Percentiles rank a stretch among this genome's conserved stretches.
Evolutionary conservation across 1,284 basidiomycete species (phyloP).

Genomic region (Cryptococcus sp.): DNA sequence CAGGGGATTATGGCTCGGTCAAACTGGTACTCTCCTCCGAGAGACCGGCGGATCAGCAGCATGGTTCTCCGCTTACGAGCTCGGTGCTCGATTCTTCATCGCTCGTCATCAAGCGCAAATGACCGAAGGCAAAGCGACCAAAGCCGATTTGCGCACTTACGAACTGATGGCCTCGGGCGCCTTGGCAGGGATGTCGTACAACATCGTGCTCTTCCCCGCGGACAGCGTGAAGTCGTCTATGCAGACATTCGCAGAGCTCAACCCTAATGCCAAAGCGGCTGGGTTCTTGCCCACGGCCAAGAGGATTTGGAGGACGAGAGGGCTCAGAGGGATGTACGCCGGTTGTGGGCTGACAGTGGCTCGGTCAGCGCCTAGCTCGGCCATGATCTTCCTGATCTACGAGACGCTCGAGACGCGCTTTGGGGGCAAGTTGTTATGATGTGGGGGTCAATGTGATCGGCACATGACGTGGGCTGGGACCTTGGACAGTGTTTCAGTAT

Average conservation of each 20-base stretch:
- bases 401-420: conserved; percentile 63
- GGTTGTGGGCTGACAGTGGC: conserved; percentile 93
- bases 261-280: conserved; percentile 57
- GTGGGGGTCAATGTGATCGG: no score
- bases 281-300: conserved; percentile 72
- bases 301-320: conserved; percentile 75
- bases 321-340: conserved; percentile 84
- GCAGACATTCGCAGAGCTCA: conserved; percentile 89
- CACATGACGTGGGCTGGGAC: no score
- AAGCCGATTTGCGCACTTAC: conserved; percentile 66
- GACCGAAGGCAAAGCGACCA: conserved; percentile 41
- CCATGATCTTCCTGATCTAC: conserved; percentile 88
- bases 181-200: conserved; percentile 82
- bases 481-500: no score
- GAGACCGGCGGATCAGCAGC: conserved; percentile 84
- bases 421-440: conserved; percentile 24
- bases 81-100: conserved; percentile 64
- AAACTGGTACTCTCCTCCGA: conserved; percentile 79
- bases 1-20: conserved; percentile 81
- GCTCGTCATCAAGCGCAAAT: conserved; percentile 46
- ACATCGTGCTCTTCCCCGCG: conserved; percentile 79
- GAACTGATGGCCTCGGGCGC: conserved; percentile 86
- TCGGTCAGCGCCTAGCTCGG: conserved; percentile 83
- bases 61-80: conserved; percentile 87
- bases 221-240: conserved; percentile 94